Percentiles rank a stretch among this genome's conserved stretches.
phyloP scores from a whole-genome alignment of 495 filamentous ascomycete genomes.

The Entonaema liquescens region DNA sequence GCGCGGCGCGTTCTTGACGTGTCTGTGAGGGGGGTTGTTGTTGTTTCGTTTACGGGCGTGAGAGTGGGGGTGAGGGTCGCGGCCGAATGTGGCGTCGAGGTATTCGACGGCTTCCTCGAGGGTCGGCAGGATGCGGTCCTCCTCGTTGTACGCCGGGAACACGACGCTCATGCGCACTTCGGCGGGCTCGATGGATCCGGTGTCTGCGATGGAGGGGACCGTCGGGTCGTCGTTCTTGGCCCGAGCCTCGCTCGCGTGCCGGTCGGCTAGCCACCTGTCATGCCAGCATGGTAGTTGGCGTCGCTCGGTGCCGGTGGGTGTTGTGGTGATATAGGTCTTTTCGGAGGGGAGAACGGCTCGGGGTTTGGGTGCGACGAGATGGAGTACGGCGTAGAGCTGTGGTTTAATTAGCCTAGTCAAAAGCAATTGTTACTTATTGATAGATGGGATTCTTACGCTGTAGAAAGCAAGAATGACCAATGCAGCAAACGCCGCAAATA shows the following conservation, averaged over 20 bases:
- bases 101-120: conserved; percentile 90
- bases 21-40: conserved; percentile 26
- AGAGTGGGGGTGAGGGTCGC: conserved; percentile 44
- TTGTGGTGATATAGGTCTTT: conserved; percentile 82
- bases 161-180: conserved; percentile 78
- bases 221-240: conserved; percentile 46
- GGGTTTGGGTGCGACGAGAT: conserved; percentile 80
- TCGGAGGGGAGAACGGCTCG: conserved; percentile 79
- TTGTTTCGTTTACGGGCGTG: no score
- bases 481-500: conserved; percentile 43
- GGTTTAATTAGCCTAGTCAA: conserved; percentile 9
- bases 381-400: conserved; percentile 75
- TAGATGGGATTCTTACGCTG: conserved; percentile 34
- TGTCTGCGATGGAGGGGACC: conserved; percentile 47
- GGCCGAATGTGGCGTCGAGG: conserved; percentile 78
- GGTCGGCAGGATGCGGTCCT: conserved; percentile 80
- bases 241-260: conserved; percentile 50
- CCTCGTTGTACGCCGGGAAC: conserved; percentile 95
- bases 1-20: conserved; percentile 43
- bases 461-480: conserved; percentile 42
- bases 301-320: conserved; percentile 67
- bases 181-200: conserved; percentile 54
- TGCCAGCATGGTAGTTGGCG: conserved; percentile 84
- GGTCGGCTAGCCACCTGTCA: conserved; percentile 69
- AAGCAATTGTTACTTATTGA: not conserved